phyloP scores from a whole-genome alignment of 2,329 filamentous ascomycete species.

The Biscogniauxia sp. region DNA sequence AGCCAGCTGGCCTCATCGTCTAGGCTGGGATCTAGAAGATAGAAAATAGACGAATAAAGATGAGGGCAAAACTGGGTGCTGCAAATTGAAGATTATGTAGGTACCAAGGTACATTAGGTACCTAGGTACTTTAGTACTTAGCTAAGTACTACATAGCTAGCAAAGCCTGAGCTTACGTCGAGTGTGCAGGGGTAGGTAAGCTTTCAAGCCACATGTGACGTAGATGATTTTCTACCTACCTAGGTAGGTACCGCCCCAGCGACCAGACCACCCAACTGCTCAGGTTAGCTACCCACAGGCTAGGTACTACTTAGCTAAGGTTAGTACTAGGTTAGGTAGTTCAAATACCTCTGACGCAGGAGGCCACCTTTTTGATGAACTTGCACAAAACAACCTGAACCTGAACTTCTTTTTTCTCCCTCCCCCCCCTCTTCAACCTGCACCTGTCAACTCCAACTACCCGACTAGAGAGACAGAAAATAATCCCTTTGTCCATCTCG shows the following conservation, averaged over 20 bases:
- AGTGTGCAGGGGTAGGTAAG: not conserved
- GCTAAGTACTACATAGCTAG: too few species aligned
- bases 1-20: not conserved
- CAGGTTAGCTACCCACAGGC: too few species aligned
- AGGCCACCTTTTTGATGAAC: not conserved
- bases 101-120: too few species aligned
- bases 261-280: not conserved
- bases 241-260: too few species aligned
- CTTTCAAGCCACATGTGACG: not conserved
- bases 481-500: not conserved
- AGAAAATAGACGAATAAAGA: not conserved
- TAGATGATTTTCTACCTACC: not conserved
- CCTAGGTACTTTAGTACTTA: too few species aligned
- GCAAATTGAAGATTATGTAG: too few species aligned
- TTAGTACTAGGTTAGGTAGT: too few species aligned
- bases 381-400: not conserved
- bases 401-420: not conserved
- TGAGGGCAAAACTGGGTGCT: too few species aligned
- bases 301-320: too few species aligned
- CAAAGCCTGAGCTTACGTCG: not conserved
- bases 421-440: not conserved
- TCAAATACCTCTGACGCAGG: not conserved
- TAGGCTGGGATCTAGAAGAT: not conserved
- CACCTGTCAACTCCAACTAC: not conserved
- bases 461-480: not conserved